A percentile compares a stretch with the other conserved stretches of the same genome.
phyloP scores from a whole-genome alignment of 1,284 basidiomycete genomes.

The Grifola frondosa region DNA sequence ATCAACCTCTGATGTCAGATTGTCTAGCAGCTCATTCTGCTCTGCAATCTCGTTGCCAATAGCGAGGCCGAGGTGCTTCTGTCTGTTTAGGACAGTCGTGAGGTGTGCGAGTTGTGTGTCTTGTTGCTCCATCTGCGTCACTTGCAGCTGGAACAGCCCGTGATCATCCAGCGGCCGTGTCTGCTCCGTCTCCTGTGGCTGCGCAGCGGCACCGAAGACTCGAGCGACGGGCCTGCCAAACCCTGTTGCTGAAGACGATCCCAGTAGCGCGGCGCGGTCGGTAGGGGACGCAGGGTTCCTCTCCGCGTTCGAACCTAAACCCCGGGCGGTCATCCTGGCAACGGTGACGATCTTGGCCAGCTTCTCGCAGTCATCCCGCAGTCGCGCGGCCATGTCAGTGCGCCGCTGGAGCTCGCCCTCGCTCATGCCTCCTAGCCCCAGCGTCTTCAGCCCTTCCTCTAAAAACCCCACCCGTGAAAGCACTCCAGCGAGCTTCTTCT shows the following conservation, averaged over 20 bases:
- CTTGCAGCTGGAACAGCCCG: constrained; percentile 80
- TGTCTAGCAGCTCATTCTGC: constrained; percentile 88
- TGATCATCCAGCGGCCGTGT: constrained; percentile 87
- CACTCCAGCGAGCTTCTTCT: constrained; percentile 77
- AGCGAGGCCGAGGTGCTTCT: constrained; percentile 84
- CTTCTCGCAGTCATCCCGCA: constrained; percentile 86
- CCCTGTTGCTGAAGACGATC: constrained; percentile 25
- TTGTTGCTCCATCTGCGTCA: constrained; percentile 79
- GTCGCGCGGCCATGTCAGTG: constrained; percentile 77
- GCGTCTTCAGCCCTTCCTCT: constrained; percentile 66
- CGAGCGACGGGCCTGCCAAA: constrained; percentile 56
- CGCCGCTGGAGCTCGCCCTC: constrained; percentile 83
- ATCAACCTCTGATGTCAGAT: constrained; percentile 74
- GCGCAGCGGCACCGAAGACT: constrained; percentile 70
- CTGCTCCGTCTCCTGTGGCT: constrained; percentile 78
- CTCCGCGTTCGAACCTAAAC: constrained; percentile 35
- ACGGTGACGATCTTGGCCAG: constrained; percentile 76
- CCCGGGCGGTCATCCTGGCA: constrained; percentile 55
- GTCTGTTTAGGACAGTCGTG: constrained; percentile 80
- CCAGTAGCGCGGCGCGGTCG: constrained; percentile 67
- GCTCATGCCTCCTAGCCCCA: constrained; percentile 69
- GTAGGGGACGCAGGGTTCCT: constrained; percentile 49
- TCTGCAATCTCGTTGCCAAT: constrained; percentile 82
- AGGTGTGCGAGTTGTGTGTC: constrained; percentile 81
- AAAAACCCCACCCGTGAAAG: constrained; percentile 69